Percentiles rank a stretch among this genome's conserved stretches.
phyloP scores from a whole-genome alignment of 495 filamentous ascomycete genomes.

The Aspergillus sparsus region DNA sequence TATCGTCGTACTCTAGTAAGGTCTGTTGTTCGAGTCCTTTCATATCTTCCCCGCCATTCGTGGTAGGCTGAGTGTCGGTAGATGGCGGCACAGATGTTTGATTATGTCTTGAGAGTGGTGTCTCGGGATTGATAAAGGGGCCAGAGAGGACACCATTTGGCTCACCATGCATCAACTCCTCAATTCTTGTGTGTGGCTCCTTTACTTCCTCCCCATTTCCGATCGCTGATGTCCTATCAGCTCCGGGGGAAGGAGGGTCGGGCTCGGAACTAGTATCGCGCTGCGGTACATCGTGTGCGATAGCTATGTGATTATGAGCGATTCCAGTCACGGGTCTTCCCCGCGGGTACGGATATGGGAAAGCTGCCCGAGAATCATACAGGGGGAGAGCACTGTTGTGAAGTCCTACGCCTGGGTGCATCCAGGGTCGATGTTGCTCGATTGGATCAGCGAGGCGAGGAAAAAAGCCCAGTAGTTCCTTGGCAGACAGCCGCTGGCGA shows the following conservation, averaged over 20 bases:
- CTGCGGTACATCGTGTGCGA: background rate
- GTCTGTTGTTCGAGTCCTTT: background rate
- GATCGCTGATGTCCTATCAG: background rate
- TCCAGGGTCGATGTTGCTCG: constrained; percentile 12
- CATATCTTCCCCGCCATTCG: constrained; percentile 10
- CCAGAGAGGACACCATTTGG: constrained; percentile 3
- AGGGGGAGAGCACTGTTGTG: constrained; percentile 24
- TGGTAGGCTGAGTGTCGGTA: constrained; percentile 1
- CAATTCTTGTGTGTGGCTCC: background rate
- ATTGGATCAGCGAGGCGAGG: constrained; percentile 30
- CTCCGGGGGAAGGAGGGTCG: background rate
- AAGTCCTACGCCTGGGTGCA: constrained; percentile 24
- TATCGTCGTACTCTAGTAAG: constrained; percentile 14
- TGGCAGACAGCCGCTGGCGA: constrained; percentile 55
- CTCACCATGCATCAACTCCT: background rate
- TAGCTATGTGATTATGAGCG: constrained; percentile 2
- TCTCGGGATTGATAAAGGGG: constrained; percentile 5
- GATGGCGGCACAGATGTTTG: background rate
- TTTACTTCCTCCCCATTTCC: background rate
- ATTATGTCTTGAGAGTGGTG: constrained; percentile 7
- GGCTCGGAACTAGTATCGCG: constrained; percentile 6
- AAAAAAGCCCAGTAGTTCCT: constrained; percentile 56
- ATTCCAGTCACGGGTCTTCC: constrained; percentile 12
- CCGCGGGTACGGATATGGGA: constrained; percentile 21
- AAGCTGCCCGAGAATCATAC: constrained; percentile 23